These are phyloP conservation scores for Alternaria alternata DNA, from an alignment of 2,329 filamentous ascomycete species.

Conservation along the genomic window DNA sequence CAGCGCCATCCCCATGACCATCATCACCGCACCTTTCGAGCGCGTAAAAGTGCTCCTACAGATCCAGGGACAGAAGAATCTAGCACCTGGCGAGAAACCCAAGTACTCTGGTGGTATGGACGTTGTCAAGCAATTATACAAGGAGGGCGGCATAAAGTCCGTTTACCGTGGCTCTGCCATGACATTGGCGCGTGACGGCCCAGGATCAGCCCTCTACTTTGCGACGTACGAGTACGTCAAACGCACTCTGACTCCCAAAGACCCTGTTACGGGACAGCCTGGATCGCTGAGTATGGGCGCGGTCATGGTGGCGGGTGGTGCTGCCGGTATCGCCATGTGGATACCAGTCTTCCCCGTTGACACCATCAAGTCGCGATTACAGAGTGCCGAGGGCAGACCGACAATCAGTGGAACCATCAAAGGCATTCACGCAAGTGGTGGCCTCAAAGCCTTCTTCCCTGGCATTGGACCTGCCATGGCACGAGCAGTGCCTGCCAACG, in stretches of 20 bases:
- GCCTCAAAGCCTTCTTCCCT: slow-evolving; percentile 93
- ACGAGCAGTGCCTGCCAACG: slow-evolving; percentile 93
- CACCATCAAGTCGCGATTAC: slow-evolving; percentile 92
- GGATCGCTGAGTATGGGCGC: slow-evolving; percentile 83
- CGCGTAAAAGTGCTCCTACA: slow-evolving; percentile 98
- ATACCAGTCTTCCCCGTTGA: slow-evolving; percentile 98
- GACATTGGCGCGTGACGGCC: slow-evolving; percentile 91
- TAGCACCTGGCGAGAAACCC: slow-evolving; percentile 88
- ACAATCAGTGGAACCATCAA: slow-evolving; percentile 81
- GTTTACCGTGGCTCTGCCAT: slow-evolving; percentile 92
- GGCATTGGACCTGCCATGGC: slow-evolving; percentile 93
- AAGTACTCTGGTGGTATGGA: slow-evolving; percentile 88
- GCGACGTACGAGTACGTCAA: slow-evolving; percentile 98
- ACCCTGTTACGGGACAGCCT: slow-evolving; percentile 72
- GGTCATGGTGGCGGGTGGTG: slow-evolving; percentile 85
- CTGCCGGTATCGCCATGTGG: slow-evolving; percentile 98
- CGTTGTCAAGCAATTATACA: slow-evolving; percentile 92
- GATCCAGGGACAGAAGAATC: slow-evolving; percentile 89
- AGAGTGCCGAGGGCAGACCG: slow-evolving; percentile 87
- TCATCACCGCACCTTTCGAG: slow-evolving; percentile 99
- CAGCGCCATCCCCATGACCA: slow-evolving; percentile 95
- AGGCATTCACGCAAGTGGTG: slow-evolving; percentile 83
- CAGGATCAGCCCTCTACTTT: slow-evolving; percentile 94
- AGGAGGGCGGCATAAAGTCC: slow-evolving; percentile 85
- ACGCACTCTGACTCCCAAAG: slow-evolving; percentile 81